Evolutionary conservation across 1,139 yeast genomes (phyloP).

Genomic region (Suhomyces wounanorum): DNA sequence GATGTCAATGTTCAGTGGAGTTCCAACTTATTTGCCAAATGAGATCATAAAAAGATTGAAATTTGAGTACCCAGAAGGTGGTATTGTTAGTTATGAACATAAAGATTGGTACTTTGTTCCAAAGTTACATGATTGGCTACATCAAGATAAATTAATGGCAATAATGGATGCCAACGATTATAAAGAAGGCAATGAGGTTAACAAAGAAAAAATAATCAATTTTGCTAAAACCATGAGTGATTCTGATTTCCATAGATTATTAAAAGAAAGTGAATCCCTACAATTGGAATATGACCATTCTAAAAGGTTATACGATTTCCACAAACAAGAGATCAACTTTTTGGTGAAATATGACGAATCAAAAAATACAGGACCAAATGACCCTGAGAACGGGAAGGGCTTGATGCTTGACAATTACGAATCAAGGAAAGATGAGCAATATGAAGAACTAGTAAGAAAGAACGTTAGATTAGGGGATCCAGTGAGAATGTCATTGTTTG

Average conservation of each 20-base stretch:
- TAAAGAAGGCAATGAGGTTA: slow-evolving; percentile 12
- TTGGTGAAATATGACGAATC: slow-evolving; percentile 20
- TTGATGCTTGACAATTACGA: slow-evolving; percentile 8
- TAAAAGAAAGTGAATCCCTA: slow-evolving; percentile 37
- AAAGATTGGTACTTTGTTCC: slow-evolving; percentile 34
- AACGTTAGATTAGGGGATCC: slow-evolving; percentile 26
- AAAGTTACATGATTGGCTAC: slow-evolving; percentile 30
- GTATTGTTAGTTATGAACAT: slow-evolving; percentile 17
- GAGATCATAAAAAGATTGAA: slow-evolving; percentile 18
- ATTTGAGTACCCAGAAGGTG: slow-evolving; percentile 26
- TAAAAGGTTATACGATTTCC: slow-evolving; percentile 36
- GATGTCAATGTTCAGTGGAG: slow-evolving; percentile 23
- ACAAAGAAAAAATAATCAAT: slow-evolving; percentile 14
- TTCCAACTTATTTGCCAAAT: slow-evolving; percentile 23
- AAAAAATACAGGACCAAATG: slow-evolving; percentile 21
- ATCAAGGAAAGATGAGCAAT: slow-evolving; percentile 10
- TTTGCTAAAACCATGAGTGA: slow-evolving; percentile 20
- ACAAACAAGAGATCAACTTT: slow-evolving; percentile 35
- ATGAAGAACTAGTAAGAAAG: slow-evolving; percentile 23
- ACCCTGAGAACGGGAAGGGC: slow-evolving; percentile 14
- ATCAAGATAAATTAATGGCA: slow-evolving; percentile 12
- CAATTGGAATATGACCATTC: slow-evolving; percentile 43
- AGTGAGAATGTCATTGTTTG: slow-evolving; percentile 27
- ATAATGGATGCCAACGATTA: slow-evolving; percentile 14
- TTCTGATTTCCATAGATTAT: slow-evolving; percentile 30